Evolutionary conservation across 805 yeast genomes (phyloP).

Genomic region (Zygotorulaspora chibaensis): DNA sequence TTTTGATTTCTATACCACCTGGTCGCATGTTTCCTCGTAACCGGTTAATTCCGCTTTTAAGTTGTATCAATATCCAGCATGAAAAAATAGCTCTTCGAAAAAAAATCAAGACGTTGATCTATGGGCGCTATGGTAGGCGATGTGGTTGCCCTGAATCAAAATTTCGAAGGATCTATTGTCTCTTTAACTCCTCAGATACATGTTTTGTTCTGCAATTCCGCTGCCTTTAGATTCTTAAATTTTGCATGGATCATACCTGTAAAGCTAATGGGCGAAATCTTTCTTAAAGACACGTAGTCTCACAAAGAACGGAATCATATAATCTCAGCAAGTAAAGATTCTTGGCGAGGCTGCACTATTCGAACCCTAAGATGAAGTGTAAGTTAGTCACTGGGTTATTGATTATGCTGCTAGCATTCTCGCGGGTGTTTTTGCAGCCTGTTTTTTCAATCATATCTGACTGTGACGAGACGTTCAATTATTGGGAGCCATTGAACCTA

Average conservation of each 20-base stretch:
- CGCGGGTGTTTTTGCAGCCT: slow-evolving; percentile 37
- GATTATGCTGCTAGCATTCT: slow-evolving; percentile 20
- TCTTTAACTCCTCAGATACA: too few relatives aligned
- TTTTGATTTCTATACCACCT: not conserved
- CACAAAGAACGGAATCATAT: not conserved
- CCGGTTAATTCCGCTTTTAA: slow-evolving; percentile 1
- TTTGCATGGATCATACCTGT: not conserved
- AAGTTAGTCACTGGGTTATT: slow-evolving; percentile 15
- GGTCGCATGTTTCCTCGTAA: not conserved
- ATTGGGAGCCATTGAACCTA: slow-evolving; percentile 89
- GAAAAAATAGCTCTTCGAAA: not conserved
- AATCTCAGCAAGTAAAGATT: not conserved
- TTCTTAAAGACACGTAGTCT: not conserved
- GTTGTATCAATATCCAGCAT: not conserved
- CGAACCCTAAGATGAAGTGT: slow-evolving; percentile 4
- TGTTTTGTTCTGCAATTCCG: too few relatives aligned
- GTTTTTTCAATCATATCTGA: slow-evolving; percentile 69
- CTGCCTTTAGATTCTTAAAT: too few relatives aligned
- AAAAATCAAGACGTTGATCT: too few relatives aligned
- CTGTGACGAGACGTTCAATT: slow-evolving; percentile 89
- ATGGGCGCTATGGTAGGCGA: too few relatives aligned
- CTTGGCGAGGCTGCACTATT: not conserved
- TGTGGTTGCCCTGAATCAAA: too few relatives aligned
- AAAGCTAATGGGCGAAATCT: not conserved
- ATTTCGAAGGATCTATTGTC: too few relatives aligned